Base-by-base conservation (phyloP, 1,284 basidiomycete species). In the Fomitopsis betulina region DNA sequence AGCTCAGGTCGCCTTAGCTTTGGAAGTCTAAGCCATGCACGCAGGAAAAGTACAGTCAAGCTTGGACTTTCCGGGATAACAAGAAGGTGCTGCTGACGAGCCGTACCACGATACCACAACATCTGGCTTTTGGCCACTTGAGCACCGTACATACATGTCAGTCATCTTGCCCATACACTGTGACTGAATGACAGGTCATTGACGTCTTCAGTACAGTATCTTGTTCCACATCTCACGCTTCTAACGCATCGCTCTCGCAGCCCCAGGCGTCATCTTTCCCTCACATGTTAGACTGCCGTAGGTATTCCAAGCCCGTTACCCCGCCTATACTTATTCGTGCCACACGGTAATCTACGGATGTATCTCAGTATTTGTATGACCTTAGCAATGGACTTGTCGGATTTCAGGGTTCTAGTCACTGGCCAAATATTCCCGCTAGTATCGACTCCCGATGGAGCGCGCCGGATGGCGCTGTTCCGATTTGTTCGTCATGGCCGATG, bases 1-100 rank as follows among this genome's bases (percentile, higher is more conserved):
- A 91, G 89, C 70, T 89, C 89, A 17, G 92, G 90, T 69, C 84
- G 87, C 55, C 75, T 91, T 60, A 91, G 89, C 68, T 92, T 92
- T 70, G 88, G 88, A 17, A 91, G 89, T 67, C 74, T 90, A 49
- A 88, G 85, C 67, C 82, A 80, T 23, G 73, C 79, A 45, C 83
- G 84, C 54, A 79, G 79, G 67, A 81, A 80, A 67, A 81, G 78
- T 56, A 74, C 80, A 21, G 78, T 83, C 58, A 87, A 79, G 68
- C 71, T 88, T 54, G 85, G 78, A 69, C 69, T 87, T 61, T 62
- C 86, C 80, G 85, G 72, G 81, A 60, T 84, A 79, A 56, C 80
- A 40, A 62, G 69, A 45, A 63, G 68, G 59, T 72, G 74, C 55
- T 73, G 73, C 62, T 76, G 71, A 61, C 59, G 51, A 25, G 10